Evolutionary conservation across 1,284 basidiomycete genomes (phyloP), one percentile per base, ranked within the genome.

Genomic region (Ceratobasidium sp.): DNA sequence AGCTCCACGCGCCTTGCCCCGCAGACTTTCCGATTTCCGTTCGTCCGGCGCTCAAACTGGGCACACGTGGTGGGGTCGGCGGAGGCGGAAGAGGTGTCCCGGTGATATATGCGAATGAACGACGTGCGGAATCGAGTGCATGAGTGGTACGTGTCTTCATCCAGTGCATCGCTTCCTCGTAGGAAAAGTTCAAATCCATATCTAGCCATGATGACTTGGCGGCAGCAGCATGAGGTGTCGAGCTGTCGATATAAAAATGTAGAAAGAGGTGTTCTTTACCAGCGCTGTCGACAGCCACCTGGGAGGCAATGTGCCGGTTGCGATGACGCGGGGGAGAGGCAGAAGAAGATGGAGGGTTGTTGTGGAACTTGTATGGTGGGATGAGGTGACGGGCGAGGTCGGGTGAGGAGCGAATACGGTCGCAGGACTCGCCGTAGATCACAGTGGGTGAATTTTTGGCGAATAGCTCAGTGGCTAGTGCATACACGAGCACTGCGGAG

Each of bases 361-460:
- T 93, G 80, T 93, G 90, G 80, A 93, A 94, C 24, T 84, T 83
- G 34, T 92, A 83, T 8, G 90, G 88, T 5, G 86, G 85, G 62
- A 87, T 86, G 41, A 94, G 84, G 79, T 90, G 88, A 81, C 86
- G 87, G 63, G 86, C 83, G 58, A 93, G 85, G 91, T 94, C 80
- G 39, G 88, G 83, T 31, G 93, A 95, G 8, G 86, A 84, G 78
- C 92, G 89, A 76, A 98, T 93, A 74, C 89, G 87, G 76, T 95
- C 90, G 81, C 95, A 95, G 14, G 94, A 93, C 77, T 95, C 89
- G 51, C 89, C 89, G 80, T 95, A 96, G 65, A 98, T 84, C 37
- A 96, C 94, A 0, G 94, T 95, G 0, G 95, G 94, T 37, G 94
- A 96, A 83, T 98, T 98, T 80, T 88, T 91, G 16, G 95, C 95